Percentiles rank a stretch among this genome's conserved stretches.
Conservation (phyloP, 306 rosid genomes). For the Spatholobus suberectus region DNA sequence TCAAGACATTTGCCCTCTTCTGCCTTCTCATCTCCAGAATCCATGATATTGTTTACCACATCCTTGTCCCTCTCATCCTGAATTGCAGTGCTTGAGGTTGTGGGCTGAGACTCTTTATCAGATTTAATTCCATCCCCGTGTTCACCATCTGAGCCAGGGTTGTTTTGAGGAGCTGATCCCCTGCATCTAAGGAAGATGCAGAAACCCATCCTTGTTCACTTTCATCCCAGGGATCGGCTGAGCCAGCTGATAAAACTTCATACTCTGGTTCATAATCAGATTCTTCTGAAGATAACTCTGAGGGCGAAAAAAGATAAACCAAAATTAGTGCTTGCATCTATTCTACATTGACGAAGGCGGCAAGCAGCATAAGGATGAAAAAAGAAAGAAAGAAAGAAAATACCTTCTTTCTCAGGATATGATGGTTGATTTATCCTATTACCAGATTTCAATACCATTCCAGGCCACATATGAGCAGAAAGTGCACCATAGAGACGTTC, state of each 20-base stretch:
- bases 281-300: slow-evolving; percentile 87
- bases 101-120: slow-evolving; percentile 42
- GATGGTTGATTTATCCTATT: slow-evolving; percentile 68
- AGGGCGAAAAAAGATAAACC: slow-evolving; percentile 31
- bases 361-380: slow-evolving; percentile 1
- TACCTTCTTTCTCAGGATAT: slow-evolving; percentile 78
- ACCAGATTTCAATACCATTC: slow-evolving; percentile 89
- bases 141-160: slow-evolving; percentile 27
- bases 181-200: slow-evolving; percentile 54
- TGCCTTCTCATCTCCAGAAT: slow-evolving; percentile 46
- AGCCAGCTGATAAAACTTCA: background rate
- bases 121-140: slow-evolving; percentile 41
- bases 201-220: slow-evolving; percentile 66
- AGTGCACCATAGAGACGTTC: slow-evolving; percentile 89
- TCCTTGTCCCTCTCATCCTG: slow-evolving; percentile 45
- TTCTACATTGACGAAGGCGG: background rate
- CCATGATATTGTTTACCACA: slow-evolving; percentile 31
- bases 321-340: slow-evolving; percentile 32
- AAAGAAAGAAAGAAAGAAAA: background rate
- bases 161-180: slow-evolving; percentile 43
- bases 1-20: slow-evolving; percentile 51
- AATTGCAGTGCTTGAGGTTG: slow-evolving; percentile 47
- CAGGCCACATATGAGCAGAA: slow-evolving; percentile 96
- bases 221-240: slow-evolving; percentile 77
- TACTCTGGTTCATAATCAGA: slow-evolving; percentile 77